Conservation (phyloP, 2,329 filamentous ascomycete species). For the Alternaria ethzedia region DNA sequence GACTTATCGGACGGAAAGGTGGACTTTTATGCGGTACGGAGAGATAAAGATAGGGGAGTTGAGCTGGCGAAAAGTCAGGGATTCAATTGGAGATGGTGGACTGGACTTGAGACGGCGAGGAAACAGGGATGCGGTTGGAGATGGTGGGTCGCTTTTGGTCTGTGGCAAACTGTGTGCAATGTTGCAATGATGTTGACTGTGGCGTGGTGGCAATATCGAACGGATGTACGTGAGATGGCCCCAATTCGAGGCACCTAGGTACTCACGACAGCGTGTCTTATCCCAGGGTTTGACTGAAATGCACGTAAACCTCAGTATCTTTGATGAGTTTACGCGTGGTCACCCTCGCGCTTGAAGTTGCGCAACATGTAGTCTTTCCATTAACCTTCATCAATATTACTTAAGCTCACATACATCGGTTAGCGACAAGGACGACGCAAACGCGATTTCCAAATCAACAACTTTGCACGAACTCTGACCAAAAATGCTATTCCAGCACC, state of each 20-base stretch:
- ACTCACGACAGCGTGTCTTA: not conserved
- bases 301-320: too few species aligned
- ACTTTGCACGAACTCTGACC: too few species aligned
- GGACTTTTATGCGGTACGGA: not conserved
- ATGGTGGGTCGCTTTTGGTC: not conserved
- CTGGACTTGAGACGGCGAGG: not conserved
- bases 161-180: not conserved
- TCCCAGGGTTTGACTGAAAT: too few species aligned
- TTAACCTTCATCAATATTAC: too few species aligned
- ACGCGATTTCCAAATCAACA: too few species aligned
- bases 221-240: not conserved
- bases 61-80: not conserved
- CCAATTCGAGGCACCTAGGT: not conserved
- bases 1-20: not conserved
- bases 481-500: too few species aligned
- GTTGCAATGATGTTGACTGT: not conserved
- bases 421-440: too few species aligned
- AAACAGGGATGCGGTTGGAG: not conserved
- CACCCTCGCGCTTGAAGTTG: rapidly evolving
- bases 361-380: too few species aligned
- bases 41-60: not conserved
- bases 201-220: not conserved
- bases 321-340: not conserved
- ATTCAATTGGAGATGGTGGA: not conserved
- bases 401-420: too few species aligned